A percentile compares a stretch with the other conserved stretches of the same genome.
Evolutionary conservation across 331 rosid species (phyloP).

Genomic region (Prunus yedoensis): DNA sequence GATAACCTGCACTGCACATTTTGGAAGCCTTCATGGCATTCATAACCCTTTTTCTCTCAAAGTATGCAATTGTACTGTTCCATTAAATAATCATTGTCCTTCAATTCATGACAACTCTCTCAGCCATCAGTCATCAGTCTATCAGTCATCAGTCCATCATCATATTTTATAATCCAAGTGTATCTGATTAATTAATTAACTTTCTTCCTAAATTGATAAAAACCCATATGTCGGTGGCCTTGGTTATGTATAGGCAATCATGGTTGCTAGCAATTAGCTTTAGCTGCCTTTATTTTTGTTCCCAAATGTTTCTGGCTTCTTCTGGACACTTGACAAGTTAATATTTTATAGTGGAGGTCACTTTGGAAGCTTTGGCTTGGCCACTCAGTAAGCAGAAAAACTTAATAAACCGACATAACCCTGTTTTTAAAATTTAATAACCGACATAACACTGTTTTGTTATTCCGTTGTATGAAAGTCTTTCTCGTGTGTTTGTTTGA

Average conservation of each 20-base stretch:
- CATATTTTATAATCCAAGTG: constrained; percentile 22
- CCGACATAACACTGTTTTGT: no score
- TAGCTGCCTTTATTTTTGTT: constrained; percentile 26
- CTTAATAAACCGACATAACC: no score
- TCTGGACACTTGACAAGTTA: constrained; percentile 28
- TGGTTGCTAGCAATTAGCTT: constrained; percentile 33
- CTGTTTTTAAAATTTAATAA: no score
- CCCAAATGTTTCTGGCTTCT: constrained; percentile 32
- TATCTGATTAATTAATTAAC: constrained; percentile 27
- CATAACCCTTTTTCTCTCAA: constrained; percentile 19
- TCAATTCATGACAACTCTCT: constrained; percentile 14
- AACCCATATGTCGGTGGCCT: constrained; percentile 25
- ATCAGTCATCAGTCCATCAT: not conserved
- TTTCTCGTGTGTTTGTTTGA: not conserved
- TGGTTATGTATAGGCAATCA: constrained; percentile 46
- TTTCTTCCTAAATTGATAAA: constrained; percentile 19
- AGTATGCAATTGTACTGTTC: constrained; percentile 60
- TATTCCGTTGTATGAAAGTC: no score
- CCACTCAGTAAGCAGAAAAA: not conserved
- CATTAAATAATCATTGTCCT: constrained; percentile 39
- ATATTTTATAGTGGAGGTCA: not conserved
- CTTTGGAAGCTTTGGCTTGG: not conserved
- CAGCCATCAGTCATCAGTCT: not conserved
- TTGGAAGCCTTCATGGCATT: constrained; percentile 1
- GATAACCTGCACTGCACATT: not conserved